These are phyloP conservation scores for Naganishia randhawae DNA, from an alignment of 768 basidiomycete species.

Conservation along the genomic window DNA sequence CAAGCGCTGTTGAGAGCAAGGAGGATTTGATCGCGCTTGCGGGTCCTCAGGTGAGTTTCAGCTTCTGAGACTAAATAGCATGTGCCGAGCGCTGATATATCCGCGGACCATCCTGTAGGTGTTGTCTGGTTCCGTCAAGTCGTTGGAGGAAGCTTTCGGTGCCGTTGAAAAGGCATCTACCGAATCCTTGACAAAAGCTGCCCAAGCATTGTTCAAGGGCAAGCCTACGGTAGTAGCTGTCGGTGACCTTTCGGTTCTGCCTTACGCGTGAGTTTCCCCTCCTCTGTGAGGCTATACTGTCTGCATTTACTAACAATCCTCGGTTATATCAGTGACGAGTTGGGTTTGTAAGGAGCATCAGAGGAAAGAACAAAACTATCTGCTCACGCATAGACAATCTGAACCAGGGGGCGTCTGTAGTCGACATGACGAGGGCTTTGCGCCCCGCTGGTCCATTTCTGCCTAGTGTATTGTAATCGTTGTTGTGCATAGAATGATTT, in stretches of 20 bases:
- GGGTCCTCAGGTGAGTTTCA: conserved; percentile 49
- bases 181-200: conserved; percentile 66
- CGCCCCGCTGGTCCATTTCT: neutral
- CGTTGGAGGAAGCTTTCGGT: conserved; percentile 63
- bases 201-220: conserved; percentile 62
- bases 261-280: conserved; percentile 56
- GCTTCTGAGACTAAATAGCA: no score
- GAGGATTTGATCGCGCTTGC: conserved; percentile 63
- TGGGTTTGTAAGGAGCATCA: conserved; percentile 37
- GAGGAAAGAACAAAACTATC: conserved; percentile 18
- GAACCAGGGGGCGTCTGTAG: neutral
- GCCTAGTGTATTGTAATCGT: conserved; percentile 13
- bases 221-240: conserved; percentile 85
- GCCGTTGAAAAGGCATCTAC: conserved; percentile 68
- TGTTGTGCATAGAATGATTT: conserved; percentile 23
- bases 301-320: neutral
- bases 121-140: conserved; percentile 56
- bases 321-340: conserved; percentile 39
- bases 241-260: conserved; percentile 71
- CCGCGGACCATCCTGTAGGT: conserved; percentile 53
- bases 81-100: conserved; percentile 8
- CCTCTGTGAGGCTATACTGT: neutral
- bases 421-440: neutral
- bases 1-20: conserved; percentile 64
- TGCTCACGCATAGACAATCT: neutral